Percentiles rank a stretch among this genome's conserved stretches.
phyloP scores from a whole-genome alignment of 2,329 filamentous ascomycete species.

The Ascocoryne sarcoides region DNA sequence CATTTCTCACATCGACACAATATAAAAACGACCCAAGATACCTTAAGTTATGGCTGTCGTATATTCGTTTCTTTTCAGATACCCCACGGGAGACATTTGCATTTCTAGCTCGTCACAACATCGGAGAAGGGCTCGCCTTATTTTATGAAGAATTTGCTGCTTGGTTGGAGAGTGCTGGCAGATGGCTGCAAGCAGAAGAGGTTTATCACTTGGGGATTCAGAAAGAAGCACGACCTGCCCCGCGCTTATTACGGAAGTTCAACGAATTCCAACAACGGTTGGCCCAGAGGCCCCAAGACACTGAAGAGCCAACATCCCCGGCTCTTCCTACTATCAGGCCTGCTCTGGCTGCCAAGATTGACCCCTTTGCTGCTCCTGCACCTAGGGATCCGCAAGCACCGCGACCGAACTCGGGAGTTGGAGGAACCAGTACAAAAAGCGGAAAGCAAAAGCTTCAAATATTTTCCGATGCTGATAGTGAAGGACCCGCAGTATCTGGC shows the following conservation, averaged over 20 bases:
- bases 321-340: conserved; percentile 76
- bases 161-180: conserved; percentile 76
- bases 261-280: conserved; percentile 80
- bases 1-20: conserved; percentile 74
- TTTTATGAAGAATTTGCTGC: conserved; percentile 97
- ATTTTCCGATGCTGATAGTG: conserved; percentile 69
- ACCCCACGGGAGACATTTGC: conserved; percentile 88
- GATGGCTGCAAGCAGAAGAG: conserved; percentile 89
- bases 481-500: conserved; percentile 44
- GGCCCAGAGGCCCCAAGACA: conserved; percentile 53
- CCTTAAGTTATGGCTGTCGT: conserved; percentile 86
- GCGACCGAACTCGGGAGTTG: conserved; percentile 38
- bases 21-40: conserved; percentile 96
- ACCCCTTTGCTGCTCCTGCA: conserved; percentile 60
- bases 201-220: conserved; percentile 88
- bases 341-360: conserved; percentile 74
- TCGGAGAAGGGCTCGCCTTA: conserved; percentile 78
- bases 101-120: conserved; percentile 78
- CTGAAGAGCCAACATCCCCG: conserved; percentile 69
- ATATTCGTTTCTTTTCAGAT: conserved; percentile 88
- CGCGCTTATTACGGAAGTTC: conserved; percentile 80
- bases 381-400: conserved; percentile 58
- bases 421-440: conserved; percentile 48
- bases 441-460: conserved; percentile 79
- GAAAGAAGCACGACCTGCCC: conserved; percentile 72